Conservation (phyloP, 257 asterid genomes). For the Thymus quinquecostatus region DNA sequence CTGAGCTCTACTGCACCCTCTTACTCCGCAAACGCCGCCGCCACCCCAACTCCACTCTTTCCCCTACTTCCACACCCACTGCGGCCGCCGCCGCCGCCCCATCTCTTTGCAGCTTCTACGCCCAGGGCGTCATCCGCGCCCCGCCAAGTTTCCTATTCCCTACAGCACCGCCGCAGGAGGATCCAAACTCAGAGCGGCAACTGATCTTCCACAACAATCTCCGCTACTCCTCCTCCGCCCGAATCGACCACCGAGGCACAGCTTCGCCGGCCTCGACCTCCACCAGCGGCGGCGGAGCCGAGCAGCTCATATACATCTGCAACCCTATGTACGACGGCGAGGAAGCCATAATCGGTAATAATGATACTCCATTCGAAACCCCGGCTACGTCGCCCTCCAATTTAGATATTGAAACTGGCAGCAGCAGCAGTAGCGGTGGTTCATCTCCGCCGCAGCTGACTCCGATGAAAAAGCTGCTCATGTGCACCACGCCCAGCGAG, state of each 20-base stretch:
- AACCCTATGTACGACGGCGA: conserved; percentile 56
- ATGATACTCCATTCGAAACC: conserved; percentile 60
- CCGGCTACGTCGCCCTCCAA: conserved; percentile 59
- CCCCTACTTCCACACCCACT: not conserved
- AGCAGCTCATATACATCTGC: conserved; percentile 49
- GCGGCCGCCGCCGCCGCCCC: conserved; percentile 27
- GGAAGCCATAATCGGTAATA: conserved; percentile 21
- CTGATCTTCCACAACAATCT: conserved; percentile 11
- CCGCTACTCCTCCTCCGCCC: not conserved
- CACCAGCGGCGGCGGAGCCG: conserved; percentile 14
- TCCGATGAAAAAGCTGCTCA: not conserved
- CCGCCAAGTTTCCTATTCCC: conserved; percentile 63
- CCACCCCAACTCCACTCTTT: not conserved
- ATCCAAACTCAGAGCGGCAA: conserved; percentile 23
- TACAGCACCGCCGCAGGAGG: conserved; percentile 35
- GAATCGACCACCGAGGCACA: not conserved
- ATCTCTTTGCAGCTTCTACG: conserved; percentile 43
- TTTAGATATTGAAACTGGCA: conserved; percentile 28
- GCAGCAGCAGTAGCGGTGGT: not conserved
- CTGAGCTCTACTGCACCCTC: conserved; percentile 63
- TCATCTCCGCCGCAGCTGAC: not conserved
- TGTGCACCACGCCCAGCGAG: not conserved
- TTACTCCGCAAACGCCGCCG: conserved; percentile 37
- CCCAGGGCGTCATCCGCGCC: conserved; percentile 53
- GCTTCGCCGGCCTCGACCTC: conserved; percentile 30